Evolutionary conservation across 192 early-diverging fungal genomes (phyloP), one percentile per base, ranked within the genome.

Genomic region (Piromyces sp.): DNA sequence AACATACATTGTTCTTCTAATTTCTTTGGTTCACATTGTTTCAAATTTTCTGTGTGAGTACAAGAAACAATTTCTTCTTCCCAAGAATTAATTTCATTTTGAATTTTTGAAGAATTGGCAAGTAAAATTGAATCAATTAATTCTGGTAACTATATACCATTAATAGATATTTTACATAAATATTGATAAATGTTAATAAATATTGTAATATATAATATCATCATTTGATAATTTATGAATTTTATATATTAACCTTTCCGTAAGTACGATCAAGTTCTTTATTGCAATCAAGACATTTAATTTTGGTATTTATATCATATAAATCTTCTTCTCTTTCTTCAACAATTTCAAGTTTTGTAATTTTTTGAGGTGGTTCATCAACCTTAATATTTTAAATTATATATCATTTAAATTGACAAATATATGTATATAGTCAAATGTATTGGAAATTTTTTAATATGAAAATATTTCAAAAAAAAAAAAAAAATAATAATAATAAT

Each of bases 21-120:
- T n/a, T 68, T 68, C 11, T n/a, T 26, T 68, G 51, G 51, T 68
- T 68, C 26, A 68, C 51, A 68, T 68, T 99, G 97, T 3, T 83
- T 83, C 19, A 99, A 83, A 17, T 87, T 87, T 16, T 87, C 85
- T 30, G 93, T 94, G 84, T 99, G 97, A 30, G 90, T 89, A 87
- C 97, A 99, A 0, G 82, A 89, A 82, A 78, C 80, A 6, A 94
- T 91, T 38, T 97, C 95, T 81, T 95, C 94, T 80, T 96, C 91
- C 97, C 97, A 99, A 2, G 94, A 93, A 84, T 96, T 94, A 84
- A 97, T 92, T 85, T 98, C 96, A 4, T 92, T 93, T 83, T 95
- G 89, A 84, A 92, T 92, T 80, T 90, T 91, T 5, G 96, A 94
- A 29, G 97, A 96, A 11, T 94, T 86, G 0, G 96, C 91, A 13